Base-by-base conservation (phyloP, 2,329 filamentous ascomycete genomes). In the Diaporthe sp. region DNA sequence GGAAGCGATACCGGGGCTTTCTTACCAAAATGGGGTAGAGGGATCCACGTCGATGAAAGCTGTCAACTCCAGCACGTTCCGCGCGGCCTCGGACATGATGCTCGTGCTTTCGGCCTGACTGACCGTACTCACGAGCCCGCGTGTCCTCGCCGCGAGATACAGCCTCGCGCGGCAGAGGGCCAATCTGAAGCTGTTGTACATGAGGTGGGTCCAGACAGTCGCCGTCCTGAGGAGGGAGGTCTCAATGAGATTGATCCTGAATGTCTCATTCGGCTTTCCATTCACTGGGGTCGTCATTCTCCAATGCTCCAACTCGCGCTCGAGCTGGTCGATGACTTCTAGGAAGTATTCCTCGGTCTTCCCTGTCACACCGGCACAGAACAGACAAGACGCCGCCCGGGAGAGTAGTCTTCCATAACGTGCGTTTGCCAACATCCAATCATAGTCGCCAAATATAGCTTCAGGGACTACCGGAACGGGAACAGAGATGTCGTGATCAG, bases 401-500 rank as follows among this genome's bases (percentile, higher is more conserved):
- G 82, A 82, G 1, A 83, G 68, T 0, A 83, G 70, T 0, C 81
- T 79, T 0, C 79, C 78, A 31, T 82, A 79, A 3, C 81, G 80
- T 13, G 79, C 79, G 1, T 75, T 72, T 8, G 78, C 68, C 4
- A 83, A 72, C 53, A 81, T 79, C 80, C 80, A 82, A 74, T 79
- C 79, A 51, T 80, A 77, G 9, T 79, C 81, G 1, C 77, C 79
- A 3, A 79, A 74, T 0, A 78, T 65, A 9, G 78, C 75, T 57
- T 80, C 80, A 4, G 79, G 77, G 3, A 80, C 74, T 4, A 62
- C 13, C 1, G 82, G 81, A 1, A 83, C 75, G 0, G 81, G 81
- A n/a, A 80, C 81, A 8, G 78, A 77, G 49, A 83, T 83, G 73
- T 83, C 81, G 58, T 80, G 78, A 74, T 83, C 82, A 31, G 81